Conservation (phyloP, 805 yeast genomes). For the Candida nitratophila region DNA sequence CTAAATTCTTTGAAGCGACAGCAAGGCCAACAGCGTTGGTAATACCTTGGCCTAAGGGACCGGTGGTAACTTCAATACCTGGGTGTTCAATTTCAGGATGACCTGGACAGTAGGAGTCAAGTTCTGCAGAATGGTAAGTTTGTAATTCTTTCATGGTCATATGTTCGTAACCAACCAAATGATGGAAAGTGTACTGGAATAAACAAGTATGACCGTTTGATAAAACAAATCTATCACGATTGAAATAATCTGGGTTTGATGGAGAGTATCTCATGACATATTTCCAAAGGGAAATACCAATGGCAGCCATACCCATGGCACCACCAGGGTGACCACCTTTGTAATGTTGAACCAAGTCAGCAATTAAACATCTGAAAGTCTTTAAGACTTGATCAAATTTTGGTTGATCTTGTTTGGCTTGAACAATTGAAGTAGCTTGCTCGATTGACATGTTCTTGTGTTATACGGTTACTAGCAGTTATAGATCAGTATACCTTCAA, state of each 20-base stretch:
- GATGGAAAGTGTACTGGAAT: constrained; percentile 23
- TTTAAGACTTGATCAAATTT: constrained; percentile 22
- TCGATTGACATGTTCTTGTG: constrained; percentile 11
- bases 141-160: constrained; percentile 28
- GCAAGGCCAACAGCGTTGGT: constrained; percentile 34
- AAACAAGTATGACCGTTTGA: constrained; percentile 33
- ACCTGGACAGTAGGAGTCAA: constrained; percentile 28
- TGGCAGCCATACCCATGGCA: constrained; percentile 35
- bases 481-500: too few species aligned
- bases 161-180: constrained; percentile 26
- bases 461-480: too few species aligned
- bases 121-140: constrained; percentile 24
- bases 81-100: constrained; percentile 34
- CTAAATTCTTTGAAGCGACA: constrained; percentile 28
- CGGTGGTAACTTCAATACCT: constrained; percentile 33
- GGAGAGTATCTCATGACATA: constrained; percentile 26
- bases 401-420: constrained; percentile 11
- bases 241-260: constrained; percentile 25
- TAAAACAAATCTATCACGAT: constrained; percentile 31
- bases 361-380: constrained; percentile 25
- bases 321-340: constrained; percentile 43
- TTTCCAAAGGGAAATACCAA: constrained; percentile 30
- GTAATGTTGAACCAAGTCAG: constrained; percentile 26
- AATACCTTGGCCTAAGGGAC: constrained; percentile 37
- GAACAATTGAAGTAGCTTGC: constrained; percentile 3